Percentiles rank a stretch among this genome's conserved stretches.
phyloP scores from a whole-genome alignment of 2,329 filamentous ascomycete genomes.

The Neofusicoccum laricinum region DNA sequence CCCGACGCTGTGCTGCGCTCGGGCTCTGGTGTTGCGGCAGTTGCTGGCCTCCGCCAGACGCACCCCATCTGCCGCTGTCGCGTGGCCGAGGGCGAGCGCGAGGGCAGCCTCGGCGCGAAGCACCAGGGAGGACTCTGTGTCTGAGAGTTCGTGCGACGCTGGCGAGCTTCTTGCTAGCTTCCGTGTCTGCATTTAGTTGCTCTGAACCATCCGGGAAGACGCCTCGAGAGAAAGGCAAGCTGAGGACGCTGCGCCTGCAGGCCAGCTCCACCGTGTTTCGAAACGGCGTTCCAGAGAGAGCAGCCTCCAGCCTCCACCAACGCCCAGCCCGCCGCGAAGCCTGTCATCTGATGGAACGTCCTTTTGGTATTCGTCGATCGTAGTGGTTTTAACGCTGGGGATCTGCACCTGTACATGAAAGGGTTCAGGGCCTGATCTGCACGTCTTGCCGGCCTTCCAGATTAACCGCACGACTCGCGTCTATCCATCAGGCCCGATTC shows the following conservation, averaged over 20 bases:
- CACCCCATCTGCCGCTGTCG: not conserved
- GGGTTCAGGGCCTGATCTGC: not conserved
- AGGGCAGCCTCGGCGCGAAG: no score
- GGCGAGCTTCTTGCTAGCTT: not conserved
- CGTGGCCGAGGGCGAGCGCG: not conserved
- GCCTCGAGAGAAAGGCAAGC: not conserved
- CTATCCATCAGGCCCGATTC: not conserved
- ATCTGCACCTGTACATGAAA: not conserved
- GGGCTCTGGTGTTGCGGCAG: not conserved
- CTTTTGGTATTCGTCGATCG: not conserved
- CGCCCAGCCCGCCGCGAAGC: no score
- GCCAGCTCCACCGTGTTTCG: not conserved
- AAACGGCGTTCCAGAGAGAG: not conserved
- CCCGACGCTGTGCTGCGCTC: not conserved
- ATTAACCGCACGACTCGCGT: conserved; percentile 7
- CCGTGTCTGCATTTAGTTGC: not conserved
- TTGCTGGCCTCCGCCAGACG: not conserved
- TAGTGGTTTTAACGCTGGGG: not conserved
- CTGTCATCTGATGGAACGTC: not conserved
- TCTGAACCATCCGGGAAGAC: not conserved
- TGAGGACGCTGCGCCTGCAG: not conserved
- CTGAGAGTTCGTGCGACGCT: not conserved
- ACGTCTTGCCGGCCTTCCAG: not conserved
- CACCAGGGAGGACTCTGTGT: not conserved
- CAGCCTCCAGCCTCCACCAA: not conserved